Conservation (phyloP, 129 eudicot genomes). For the Rutidosis leptorrhynchoides region DNA sequence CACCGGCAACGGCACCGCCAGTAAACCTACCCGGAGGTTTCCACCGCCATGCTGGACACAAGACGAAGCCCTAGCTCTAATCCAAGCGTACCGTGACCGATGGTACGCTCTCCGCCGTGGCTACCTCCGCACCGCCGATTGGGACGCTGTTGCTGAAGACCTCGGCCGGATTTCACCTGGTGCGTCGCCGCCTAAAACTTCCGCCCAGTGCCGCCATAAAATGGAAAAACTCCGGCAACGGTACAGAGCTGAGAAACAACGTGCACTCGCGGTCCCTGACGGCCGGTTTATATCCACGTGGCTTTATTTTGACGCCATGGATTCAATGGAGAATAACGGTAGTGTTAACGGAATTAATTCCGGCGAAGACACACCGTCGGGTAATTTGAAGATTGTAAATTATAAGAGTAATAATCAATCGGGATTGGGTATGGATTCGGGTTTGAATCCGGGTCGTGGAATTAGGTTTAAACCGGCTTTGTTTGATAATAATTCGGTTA, state of each 20-base stretch:
- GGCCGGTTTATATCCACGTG: conserved; percentile 63
- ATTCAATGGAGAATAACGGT: conserved; percentile 74
- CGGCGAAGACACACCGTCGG: conserved; percentile 21
- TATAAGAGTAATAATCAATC: conserved; percentile 21
- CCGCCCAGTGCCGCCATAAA: conserved; percentile 99
- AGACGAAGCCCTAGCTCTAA: conserved; percentile 72
- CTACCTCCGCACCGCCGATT: conserved; percentile 86
- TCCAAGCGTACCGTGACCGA: conserved; percentile 79
- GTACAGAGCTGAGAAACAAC: conserved; percentile 83
- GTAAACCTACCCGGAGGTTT: conserved; percentile 49
- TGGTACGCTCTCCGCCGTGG: conserved; percentile 98
- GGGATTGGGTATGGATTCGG: conserved; percentile 19
- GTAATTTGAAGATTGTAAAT: conserved; percentile 18
- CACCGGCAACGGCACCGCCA: conserved; percentile 5
- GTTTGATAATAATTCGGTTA: conserved; percentile 27
- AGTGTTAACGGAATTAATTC: conserved; percentile 22
- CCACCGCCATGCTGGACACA: conserved; percentile 98
- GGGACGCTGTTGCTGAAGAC: conserved; percentile 86
- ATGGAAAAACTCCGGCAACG: conserved; percentile 99
- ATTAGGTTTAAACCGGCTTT: conserved; percentile 37
- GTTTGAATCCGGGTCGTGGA: conserved; percentile 43
- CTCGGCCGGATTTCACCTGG: conserved; percentile 57
- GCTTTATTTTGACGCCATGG: conserved; percentile 84
- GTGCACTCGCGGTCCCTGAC: conserved; percentile 54
- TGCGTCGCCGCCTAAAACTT: conserved; percentile 69